Evolutionary conservation across 129 eudicot species (phyloP), one percentile per base, ranked within the genome.

Genomic region (Helianthus annuus): DNA sequence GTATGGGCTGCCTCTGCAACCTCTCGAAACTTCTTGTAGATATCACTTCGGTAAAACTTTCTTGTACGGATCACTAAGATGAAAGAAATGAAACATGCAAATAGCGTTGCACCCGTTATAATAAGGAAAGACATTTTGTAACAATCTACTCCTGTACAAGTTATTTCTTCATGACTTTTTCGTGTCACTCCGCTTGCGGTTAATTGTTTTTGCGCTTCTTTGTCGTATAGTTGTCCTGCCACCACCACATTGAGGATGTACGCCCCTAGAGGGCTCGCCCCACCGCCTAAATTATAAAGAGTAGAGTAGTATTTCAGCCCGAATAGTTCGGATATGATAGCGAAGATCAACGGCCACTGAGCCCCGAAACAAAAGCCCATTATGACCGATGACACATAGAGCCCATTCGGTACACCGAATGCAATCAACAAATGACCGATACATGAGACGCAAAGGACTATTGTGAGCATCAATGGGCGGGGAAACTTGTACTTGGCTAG

Each of bases 311-410:
- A 85, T 42, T 83, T 92, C 5, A 89, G 75, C 5, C 98, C 98
- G 53, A 92, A 92, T 11, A 92, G 11, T 54, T 92, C 98, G 0
- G 98, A 92, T 13, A 92, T 89, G 32, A 89, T 89, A 0, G 98
- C 89, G 17, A 83, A 89, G 15, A 89, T 79, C 22, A 92, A 24
- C 1, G 98, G 95, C 96, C 96, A 89, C 69, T 85, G 91, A 2
- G 98, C 98, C 40, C 98, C 98, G 55, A 92, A 89, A 82, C 95
- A 89, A 42, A 92, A 89, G 12, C 98, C 98, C 78, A 83, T 81
- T 2, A 92, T 76, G 69, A 89, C 77, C 0, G 98, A 92, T 0
- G 96, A 85, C 2, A 82, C 68, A 40, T 92, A 89, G 1, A 92
- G 90, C 10, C 85, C 76, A 40, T 87, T 89, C 0, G 92, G 92